Conservation (phyloP, 495 filamentous ascomycete species). For the Hypomontagnella monticulosa region DNA sequence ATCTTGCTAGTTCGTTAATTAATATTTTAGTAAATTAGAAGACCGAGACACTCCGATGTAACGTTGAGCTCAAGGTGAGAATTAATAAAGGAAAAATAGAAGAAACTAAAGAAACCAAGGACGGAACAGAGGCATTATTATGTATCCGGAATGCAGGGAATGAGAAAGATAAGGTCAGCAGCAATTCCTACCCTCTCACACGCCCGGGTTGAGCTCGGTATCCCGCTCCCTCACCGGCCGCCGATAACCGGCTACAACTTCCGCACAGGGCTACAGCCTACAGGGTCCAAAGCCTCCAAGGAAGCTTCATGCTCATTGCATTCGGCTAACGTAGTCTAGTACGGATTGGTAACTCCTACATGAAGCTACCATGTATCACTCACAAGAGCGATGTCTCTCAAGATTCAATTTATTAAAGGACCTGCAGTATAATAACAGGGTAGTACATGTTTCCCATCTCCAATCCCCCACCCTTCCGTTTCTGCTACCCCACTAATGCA, state of each 20-base stretch:
- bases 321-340: no score
- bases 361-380: no score
- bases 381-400: no score
- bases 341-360: no score
- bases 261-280: slow-evolving; percentile 11
- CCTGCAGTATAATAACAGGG: neutral
- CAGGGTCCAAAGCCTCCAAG: neutral
- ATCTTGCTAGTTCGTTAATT: slow-evolving; percentile 41
- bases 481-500: slow-evolving; percentile 26
- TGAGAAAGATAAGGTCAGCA: slow-evolving; percentile 27
- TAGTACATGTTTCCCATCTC: neutral
- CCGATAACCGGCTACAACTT: slow-evolving; percentile 42
- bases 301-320: no score
- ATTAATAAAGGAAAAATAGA: slow-evolving; percentile 1
- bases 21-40: neutral
- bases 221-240: slow-evolving; percentile 34
- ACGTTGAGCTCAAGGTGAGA: neutral
- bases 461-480: slow-evolving; percentile 22
- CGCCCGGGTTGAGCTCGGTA: slow-evolving; percentile 7
- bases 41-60: neutral
- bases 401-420: neutral
- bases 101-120: slow-evolving; percentile 1
- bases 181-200: slow-evolving; percentile 9
- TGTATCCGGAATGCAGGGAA: slow-evolving; percentile 31
- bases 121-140: slow-evolving; percentile 18